Base-by-base conservation (phyloP, 257 asterid species). In the Cruciata laevipes region DNA sequence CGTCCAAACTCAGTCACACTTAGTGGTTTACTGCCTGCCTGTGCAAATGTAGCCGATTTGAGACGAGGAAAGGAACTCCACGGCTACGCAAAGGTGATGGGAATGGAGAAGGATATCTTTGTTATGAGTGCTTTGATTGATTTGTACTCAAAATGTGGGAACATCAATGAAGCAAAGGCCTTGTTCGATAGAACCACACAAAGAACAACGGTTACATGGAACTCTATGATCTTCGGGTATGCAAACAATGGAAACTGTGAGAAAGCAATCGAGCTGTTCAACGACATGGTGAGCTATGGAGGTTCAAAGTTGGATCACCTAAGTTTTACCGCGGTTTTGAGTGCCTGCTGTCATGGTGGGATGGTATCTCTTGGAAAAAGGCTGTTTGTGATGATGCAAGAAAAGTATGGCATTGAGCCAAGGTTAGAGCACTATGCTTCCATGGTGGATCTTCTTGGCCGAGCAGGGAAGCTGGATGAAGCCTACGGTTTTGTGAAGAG, bases 371-470 rank as follows among this genome's bases (percentile, higher is more conserved):
- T 75, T 14, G 95, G 95, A 71, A 74, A 84, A 60, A 71, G 78
- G 61, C 49, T 87, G 66, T 85, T 87, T 74, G 56, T 51, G 17
- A 5, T 73, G 73, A 89, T 89, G 94, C 81, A 81, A 78, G 80
- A 81, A 44, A 77, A 77, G 49, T 83, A 80, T 47, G 70, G 60
- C 3, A 85, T 87, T 32, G 61, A 65, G 57, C 89, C 94, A 32
- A 83, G 95, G 75, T 38, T 79, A 37, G 97, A 89, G 81, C 95
- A 89, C 72, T 89, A 84, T 32, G 97, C 95, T 4, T 87, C 94
- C 51, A 65, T 84, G 84, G 94, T 87, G 42, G 88, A 87, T 81
- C 75, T 87, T 44, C 67, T 89, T 67, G 96, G 96, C 52, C 74
- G 81, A 77, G 89, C 84, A 10, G 94, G 94, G 62, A 81, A 82